phyloP scores from a whole-genome alignment of 2,329 filamentous ascomycete genomes.

The Hymenoscyphus linearis region DNA sequence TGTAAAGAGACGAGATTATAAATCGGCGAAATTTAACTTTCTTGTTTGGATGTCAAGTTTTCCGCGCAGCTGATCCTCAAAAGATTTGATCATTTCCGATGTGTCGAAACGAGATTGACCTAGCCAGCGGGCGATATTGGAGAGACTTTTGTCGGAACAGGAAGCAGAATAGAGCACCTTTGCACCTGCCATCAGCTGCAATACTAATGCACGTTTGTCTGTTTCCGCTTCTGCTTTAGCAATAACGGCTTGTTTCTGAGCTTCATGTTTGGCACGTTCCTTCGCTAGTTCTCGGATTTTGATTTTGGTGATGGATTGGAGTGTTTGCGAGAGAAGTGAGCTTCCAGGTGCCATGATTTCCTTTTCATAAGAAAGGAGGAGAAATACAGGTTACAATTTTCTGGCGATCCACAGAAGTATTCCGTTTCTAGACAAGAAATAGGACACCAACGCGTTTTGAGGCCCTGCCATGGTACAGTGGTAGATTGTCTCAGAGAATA shows the following conservation, averaged over 20 bases:
- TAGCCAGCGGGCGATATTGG: conserved; percentile 14
- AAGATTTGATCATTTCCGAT: conserved; percentile 9
- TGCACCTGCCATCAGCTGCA: conserved; percentile 10
- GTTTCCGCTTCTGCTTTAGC: conserved; percentile 1
- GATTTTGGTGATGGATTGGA: conserved; percentile 15
- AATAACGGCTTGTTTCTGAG: conserved; percentile 8
- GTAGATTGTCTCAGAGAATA: too few relatives aligned
- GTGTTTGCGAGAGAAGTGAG: conserved; percentile 12
- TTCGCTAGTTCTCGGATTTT: conserved; percentile 17
- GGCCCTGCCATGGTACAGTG: too few relatives aligned
- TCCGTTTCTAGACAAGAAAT: too few relatives aligned
- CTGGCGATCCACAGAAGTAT: too few relatives aligned
- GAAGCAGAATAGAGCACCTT: conserved; percentile 5
- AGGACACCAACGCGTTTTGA: too few relatives aligned
- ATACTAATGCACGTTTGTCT: conserved; percentile 3
- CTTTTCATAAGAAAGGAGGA: too few relatives aligned
- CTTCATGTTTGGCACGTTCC: conserved; percentile 12
- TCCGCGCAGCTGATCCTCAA: conserved; percentile 40
- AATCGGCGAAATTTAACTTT: conserved; percentile 46
- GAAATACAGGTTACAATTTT: too few relatives aligned
- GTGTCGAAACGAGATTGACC: conserved; percentile 15
- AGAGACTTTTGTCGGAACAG: conserved; percentile 5
- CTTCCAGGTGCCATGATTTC: conserved; percentile 14
- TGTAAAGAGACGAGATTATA: conserved; percentile 48
- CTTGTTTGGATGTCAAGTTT: conserved; percentile 43